These are phyloP conservation scores for Triangularia setosa DNA, from an alignment of 2,329 filamentous ascomycete genomes.

Conservation along the genomic window DNA sequence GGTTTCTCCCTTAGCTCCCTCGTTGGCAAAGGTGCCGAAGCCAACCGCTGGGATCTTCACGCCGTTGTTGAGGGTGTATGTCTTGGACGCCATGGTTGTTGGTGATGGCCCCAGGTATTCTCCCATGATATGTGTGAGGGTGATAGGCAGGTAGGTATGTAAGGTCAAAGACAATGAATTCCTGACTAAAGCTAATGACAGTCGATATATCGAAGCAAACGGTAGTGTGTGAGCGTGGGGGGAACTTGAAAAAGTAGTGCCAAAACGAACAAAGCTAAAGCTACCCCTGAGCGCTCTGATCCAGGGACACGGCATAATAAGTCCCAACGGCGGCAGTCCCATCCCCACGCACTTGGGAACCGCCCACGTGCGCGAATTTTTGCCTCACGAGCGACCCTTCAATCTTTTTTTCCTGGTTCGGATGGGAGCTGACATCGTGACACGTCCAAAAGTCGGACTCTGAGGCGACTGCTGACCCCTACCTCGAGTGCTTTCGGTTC, in stretches of 20 bases:
- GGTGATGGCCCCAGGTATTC: not conserved
- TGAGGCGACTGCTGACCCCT: conserved; percentile 2
- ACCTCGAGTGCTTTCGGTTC: conserved; percentile 2
- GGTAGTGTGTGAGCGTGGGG: not conserved
- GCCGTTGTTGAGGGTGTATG: conserved; percentile 46
- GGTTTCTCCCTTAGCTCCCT: conserved; percentile 56
- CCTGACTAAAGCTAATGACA: not conserved
- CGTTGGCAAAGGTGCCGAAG: conserved; percentile 65
- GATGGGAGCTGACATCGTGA: not conserved
- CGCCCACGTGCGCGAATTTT: not conserved
- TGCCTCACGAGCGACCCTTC: not conserved
- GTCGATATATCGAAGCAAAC: not conserved
- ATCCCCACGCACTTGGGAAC: not conserved
- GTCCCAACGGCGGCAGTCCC: not conserved
- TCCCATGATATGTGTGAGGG: not conserved
- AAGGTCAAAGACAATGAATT: not conserved
- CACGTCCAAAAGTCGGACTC: not conserved
- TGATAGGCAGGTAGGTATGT: not conserved
- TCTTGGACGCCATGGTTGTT: conserved; percentile 27
- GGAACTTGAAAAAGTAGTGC: not conserved
- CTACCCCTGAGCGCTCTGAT: conserved; percentile 12
- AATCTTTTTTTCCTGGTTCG: not conserved
- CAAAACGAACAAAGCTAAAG: not conserved
- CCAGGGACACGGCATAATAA: conserved; percentile 9
- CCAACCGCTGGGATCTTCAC: conserved; percentile 60